Percentiles rank a stretch among this genome's conserved stretches.
Evolutionary conservation across 2,329 filamentous ascomycete species (phyloP).

Genomic region (Colletotrichum cordylinicola): DNA sequence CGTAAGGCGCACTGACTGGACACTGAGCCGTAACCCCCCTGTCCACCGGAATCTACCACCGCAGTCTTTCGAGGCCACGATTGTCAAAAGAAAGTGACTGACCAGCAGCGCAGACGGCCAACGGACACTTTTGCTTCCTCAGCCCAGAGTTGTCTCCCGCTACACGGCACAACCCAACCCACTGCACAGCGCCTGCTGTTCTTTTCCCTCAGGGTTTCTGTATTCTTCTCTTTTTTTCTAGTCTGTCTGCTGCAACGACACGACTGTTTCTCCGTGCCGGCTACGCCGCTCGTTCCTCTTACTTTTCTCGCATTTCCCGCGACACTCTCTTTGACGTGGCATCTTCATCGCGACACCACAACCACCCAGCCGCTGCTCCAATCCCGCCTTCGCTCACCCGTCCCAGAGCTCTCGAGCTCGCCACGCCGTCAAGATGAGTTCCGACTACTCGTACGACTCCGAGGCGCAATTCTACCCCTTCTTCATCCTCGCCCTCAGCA

Average conservation of each 20-base stretch:
- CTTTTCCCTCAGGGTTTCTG: not conserved
- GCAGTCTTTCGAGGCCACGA: conserved; percentile 40
- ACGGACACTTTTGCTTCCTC: not conserved
- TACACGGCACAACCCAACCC: not conserved
- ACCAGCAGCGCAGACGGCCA: not conserved
- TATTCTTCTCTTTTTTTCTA: not conserved
- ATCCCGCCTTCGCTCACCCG: not conserved
- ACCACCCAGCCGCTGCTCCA: not conserved
- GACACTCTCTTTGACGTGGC: not conserved
- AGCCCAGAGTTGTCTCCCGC: not conserved
- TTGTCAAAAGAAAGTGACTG: conserved; percentile 27
- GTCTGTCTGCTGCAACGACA: not conserved
- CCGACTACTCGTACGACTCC: conserved; percentile 98
- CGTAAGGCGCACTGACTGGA: conserved; percentile 1
- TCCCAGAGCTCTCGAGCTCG: conserved; percentile 34
- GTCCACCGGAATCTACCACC: conserved; percentile 5
- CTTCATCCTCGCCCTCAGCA: conserved; percentile 91
- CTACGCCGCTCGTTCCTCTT: not conserved
- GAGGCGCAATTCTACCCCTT: conserved; percentile 99
- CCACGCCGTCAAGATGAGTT: conserved; percentile 71
- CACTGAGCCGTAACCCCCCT: conserved; percentile 22
- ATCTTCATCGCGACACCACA: not conserved
- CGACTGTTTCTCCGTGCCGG: not conserved
- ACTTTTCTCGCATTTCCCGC: not conserved
- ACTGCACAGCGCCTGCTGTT: not conserved